Evolutionary conservation across 345 rosid genomes (phyloP).

Genomic region (Erysimum cheiranthoides): DNA sequence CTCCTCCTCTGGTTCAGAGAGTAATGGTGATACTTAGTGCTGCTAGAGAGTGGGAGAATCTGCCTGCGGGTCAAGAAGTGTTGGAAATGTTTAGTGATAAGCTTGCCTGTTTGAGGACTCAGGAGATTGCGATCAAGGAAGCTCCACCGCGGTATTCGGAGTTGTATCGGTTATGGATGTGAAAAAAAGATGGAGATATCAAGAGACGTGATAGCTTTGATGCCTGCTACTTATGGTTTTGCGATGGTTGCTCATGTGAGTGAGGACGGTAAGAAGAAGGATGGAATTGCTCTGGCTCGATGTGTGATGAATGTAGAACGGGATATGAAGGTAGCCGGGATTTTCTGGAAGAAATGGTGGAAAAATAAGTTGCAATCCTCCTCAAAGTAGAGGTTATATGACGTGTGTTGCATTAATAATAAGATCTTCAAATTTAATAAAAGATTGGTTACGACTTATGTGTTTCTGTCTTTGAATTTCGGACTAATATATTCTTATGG

Average conservation of each 20-base stretch:
- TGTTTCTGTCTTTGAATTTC: neutral
- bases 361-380: slow-evolving; percentile 17
- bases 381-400: neutral
- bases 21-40: slow-evolving; percentile 12
- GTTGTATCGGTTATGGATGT: neutral
- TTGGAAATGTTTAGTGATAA: neutral
- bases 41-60: slow-evolving; percentile 29
- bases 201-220: neutral
- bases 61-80: neutral
- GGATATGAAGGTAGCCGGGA: neutral
- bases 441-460: slow-evolving; percentile 6
- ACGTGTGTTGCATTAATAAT: neutral
- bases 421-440: slow-evolving; percentile 10
- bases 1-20: slow-evolving; percentile 19
- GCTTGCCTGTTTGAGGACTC: slow-evolving; percentile 16
- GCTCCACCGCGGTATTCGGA: slow-evolving; percentile 18
- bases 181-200: slow-evolving; percentile 9
- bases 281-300: slow-evolving; percentile 23
- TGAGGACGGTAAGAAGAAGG: slow-evolving; percentile 17
- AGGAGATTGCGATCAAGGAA: slow-evolving; percentile 14
- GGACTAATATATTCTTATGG: slow-evolving; percentile 23
- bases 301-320: slow-evolving; percentile 27
- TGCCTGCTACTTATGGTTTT: slow-evolving; percentile 25
- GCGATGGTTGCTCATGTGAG: slow-evolving; percentile 29
- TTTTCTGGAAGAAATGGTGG: slow-evolving; percentile 22